phyloP scores from a whole-genome alignment of 1,284 basidiomycete species.

The Exsudoporus floridanus region DNA sequence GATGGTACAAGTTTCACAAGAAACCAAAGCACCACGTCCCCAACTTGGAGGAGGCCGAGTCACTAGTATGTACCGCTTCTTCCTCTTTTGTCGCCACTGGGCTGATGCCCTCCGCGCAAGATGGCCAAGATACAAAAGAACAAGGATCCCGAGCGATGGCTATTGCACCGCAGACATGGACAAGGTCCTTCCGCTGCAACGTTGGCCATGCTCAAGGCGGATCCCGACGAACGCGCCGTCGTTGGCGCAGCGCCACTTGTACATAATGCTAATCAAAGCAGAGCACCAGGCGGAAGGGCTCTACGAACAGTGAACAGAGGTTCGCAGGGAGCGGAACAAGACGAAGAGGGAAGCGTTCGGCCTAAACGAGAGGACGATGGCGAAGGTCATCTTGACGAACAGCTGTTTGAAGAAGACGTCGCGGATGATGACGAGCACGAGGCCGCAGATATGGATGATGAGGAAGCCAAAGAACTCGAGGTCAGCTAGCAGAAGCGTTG shows the following conservation, averaged over 20 bases:
- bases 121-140: constrained; percentile 61
- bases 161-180: constrained; percentile 57
- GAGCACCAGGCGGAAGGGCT: constrained; percentile 62
- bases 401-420: constrained; percentile 81
- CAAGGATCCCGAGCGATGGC: constrained; percentile 70
- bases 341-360: constrained; percentile 47
- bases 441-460: constrained; percentile 71
- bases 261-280: constrained; percentile 50
- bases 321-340: constrained; percentile 71
- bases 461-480: constrained; percentile 84
- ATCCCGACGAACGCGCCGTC: constrained; percentile 47
- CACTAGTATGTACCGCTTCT: constrained; percentile 56
- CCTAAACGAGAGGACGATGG: constrained; percentile 59
- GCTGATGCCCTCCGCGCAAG: constrained; percentile 24
- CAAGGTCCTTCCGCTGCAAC: constrained; percentile 58
- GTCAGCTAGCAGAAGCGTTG: constrained; percentile 39
- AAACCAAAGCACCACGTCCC: constrained; percentile 71
- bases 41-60: constrained; percentile 68
- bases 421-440: constrained; percentile 85
- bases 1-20: constrained; percentile 91
- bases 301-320: constrained; percentile 63
- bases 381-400: constrained; percentile 78
- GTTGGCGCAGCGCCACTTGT: constrained; percentile 47
- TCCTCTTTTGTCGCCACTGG: background rate
- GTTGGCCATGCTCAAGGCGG: constrained; percentile 63